Evolutionary conservation across 352 stramenopile species (phyloP).

Genomic region (Globisporangium iwayamae): DNA sequence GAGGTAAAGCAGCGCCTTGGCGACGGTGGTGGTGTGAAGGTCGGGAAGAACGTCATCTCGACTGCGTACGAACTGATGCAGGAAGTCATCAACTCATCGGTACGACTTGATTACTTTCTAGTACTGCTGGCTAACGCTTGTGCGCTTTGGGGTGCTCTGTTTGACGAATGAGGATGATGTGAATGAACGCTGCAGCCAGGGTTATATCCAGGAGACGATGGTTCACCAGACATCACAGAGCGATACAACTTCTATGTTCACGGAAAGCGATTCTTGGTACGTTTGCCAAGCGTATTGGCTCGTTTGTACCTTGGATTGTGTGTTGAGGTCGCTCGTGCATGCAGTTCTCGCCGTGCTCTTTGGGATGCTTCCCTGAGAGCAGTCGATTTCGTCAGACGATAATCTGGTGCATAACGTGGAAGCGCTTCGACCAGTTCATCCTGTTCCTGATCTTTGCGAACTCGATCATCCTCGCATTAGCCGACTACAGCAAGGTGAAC

Average conservation of each 20-base stretch:
- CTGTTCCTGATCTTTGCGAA: conserved; percentile 82
- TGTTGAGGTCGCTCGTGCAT: background rate
- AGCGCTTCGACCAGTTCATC: conserved; percentile 81
- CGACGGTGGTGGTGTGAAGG: too few species aligned
- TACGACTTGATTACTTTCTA: conserved; percentile 3
- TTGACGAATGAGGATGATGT: background rate
- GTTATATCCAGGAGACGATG: conserved; percentile 18
- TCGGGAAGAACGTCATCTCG: background rate
- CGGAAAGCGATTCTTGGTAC: conserved; percentile 52
- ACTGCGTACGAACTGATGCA: conserved; percentile 23
- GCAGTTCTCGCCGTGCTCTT: conserved; percentile 55
- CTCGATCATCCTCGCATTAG: conserved; percentile 75
- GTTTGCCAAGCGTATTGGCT: background rate
- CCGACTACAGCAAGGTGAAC: conserved; percentile 68
- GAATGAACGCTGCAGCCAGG: conserved; percentile 10
- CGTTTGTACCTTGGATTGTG: background rate
- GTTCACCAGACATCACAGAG: conserved; percentile 18
- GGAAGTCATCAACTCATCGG: conserved; percentile 29
- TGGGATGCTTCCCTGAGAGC: conserved; percentile 45
- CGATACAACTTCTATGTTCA: conserved; percentile 62
- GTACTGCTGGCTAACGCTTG: background rate
- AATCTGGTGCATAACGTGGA: conserved; percentile 71
- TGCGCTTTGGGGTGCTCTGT: background rate
- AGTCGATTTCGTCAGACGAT: conserved; percentile 48
- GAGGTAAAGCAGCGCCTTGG: conserved; percentile 1